Percentiles rank a stretch among this genome's conserved stretches.
These are phyloP conservation scores for Fusarium chaquense DNA, from an alignment of 2,329 filamentous ascomycete species.

Conservation along the genomic window DNA sequence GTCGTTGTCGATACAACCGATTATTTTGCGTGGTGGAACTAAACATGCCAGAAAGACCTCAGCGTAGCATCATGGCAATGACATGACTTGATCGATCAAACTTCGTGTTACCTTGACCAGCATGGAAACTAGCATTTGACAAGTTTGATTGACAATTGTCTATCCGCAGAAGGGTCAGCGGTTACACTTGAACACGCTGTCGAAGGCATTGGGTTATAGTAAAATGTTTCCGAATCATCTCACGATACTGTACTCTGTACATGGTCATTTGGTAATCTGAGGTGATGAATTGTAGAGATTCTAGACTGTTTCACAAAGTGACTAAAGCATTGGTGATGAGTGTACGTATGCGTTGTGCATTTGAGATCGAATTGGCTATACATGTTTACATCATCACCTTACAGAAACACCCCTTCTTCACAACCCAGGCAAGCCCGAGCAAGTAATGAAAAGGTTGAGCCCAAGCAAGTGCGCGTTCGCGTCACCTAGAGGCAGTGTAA, in stretches of 20 bases:
- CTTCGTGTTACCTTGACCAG: too few species aligned
- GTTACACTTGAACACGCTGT: neutral
- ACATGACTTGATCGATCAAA: neutral
- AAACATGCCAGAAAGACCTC: too few species aligned
- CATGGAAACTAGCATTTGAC: neutral
- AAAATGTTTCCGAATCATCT: neutral
- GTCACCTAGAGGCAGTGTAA: slow-evolving; percentile 37
- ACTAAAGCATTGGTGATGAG: too few species aligned
- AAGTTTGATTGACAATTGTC: neutral
- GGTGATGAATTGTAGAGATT: too few species aligned
- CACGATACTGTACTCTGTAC: neutral
- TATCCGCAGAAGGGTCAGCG: neutral
- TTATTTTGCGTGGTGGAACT: too few species aligned
- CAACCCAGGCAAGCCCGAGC: slow-evolving; percentile 8
- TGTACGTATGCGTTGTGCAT: too few species aligned
- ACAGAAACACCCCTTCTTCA: slow-evolving; percentile 8
- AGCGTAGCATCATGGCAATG: neutral
- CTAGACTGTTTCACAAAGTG: too few species aligned
- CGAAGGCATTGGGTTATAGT: neutral
- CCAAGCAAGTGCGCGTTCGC: slow-evolving; percentile 26
- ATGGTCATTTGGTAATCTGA: neutral
- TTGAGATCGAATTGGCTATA: too few species aligned
- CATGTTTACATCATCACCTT: too few species aligned
- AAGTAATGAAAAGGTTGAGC: slow-evolving; percentile 28
- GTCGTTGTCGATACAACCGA: too few species aligned